Evolutionary conservation across 2,329 filamentous ascomycete species (phyloP), one percentile per base, ranked within the genome.

Genomic region (Aspergillus sp.): DNA sequence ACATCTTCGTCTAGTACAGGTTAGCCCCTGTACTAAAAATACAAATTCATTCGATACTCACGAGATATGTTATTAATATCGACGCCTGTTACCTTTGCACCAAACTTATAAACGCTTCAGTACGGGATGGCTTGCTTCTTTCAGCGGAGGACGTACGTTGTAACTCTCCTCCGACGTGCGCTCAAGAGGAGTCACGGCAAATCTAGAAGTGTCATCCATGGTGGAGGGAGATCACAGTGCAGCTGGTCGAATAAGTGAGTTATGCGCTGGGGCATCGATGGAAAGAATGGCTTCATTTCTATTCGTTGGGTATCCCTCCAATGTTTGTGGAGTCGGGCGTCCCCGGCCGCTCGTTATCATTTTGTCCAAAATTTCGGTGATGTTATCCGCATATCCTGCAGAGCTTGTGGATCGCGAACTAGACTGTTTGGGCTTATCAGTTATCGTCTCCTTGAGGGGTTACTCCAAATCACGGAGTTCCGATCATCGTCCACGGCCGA

Each of bases 341-440:
- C 51, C 4, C 30, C 51, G 51, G 51, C 51, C 51, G 51, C 38
- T 17, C 4, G 30, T 53, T 53, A 53, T 53, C 51, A 38, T n/a
- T 1, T 9, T 19, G 7, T 53, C 31, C 31, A 38, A 38, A 8
- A 38, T 38, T 8, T 19, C 19, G 19, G 19, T 19, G 19, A 19
- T 19, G 19, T 19, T 19, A 19, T 19, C 19, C 19, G 19, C 19
- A 19, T 19, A 19, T 19, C 19, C 19, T 1, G 19, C 2, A 1
- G 19, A 19, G 19, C 19, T 19, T 19, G 19, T 19, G 19, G 19
- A 19, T 19, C 19, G 19, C 19, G 19, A 19, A 19, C 19, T 19
- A 19, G 19, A 13, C 31, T 38, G 31, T 11, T 38, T 11, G 9
- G 31, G 9, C 31, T 38, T 38, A 38, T 38, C 31, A 38, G 31